Conservation (phyloP, 208 protist species). For the Acanthamoeba sp. region DNA sequence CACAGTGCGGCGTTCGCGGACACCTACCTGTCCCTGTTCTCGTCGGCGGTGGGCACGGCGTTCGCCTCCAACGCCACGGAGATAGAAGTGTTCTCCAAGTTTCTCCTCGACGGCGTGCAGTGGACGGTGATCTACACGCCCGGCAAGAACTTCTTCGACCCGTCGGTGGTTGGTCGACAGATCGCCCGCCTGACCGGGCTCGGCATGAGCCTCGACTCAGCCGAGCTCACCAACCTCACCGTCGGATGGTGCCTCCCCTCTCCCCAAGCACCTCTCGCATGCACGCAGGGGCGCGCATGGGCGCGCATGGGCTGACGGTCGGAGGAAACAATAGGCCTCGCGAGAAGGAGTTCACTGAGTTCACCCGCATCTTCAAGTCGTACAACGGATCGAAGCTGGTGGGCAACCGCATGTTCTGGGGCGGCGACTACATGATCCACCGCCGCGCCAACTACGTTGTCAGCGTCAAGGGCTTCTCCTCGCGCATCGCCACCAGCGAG, state of each 20-base stretch:
- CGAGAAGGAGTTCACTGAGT: neutral
- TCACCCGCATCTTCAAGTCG: neutral
- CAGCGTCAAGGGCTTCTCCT: constrained; percentile 36
- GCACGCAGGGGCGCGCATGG: neutral
- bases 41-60: constrained; percentile 6
- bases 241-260: neutral
- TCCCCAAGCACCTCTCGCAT: neutral
- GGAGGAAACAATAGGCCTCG: neutral
- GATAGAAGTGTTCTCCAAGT: neutral
- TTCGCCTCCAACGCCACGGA: constrained; percentile 14
- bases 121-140: neutral
- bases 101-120: constrained; percentile 16
- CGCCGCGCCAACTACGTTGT: constrained; percentile 15
- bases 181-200: constrained; percentile 13
- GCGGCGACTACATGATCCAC: constrained; percentile 26
- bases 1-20: neutral
- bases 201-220: neutral
- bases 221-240: neutral
- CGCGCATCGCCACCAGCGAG: constrained; percentile 18
- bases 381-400: neutral
- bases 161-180: neutral
- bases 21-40: neutral
- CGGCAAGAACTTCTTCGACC: constrained; percentile 23
- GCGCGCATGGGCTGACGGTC: neutral
- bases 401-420: constrained; percentile 50